Evolutionary conservation across 2,329 filamentous ascomycete species (phyloP).

Genomic region (Aspergillus terreus): DNA sequence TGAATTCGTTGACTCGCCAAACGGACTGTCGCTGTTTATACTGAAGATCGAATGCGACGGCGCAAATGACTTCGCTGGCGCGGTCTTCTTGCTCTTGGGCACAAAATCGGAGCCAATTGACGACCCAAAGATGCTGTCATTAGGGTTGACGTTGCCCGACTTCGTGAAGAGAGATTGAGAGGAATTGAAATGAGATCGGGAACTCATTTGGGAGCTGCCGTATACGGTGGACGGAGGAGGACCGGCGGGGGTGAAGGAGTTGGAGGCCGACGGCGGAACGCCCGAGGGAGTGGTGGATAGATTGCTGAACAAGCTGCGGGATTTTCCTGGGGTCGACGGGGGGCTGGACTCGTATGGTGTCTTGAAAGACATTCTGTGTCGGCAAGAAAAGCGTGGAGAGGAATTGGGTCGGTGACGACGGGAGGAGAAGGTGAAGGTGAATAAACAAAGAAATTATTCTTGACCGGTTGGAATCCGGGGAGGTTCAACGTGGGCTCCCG

Average conservation of each 20-base stretch:
- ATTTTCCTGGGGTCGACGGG: constrained; percentile 38
- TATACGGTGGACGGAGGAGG: constrained; percentile 51
- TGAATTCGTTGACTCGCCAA: constrained; percentile 24
- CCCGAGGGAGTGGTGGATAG: constrained; percentile 58
- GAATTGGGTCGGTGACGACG: background rate
- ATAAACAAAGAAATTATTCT: constrained; percentile 9
- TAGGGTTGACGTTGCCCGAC: constrained; percentile 32
- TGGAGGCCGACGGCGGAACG: constrained; percentile 49
- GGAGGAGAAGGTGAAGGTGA: background rate
- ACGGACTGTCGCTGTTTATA: constrained; percentile 23
- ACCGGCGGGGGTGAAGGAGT: constrained; percentile 56
- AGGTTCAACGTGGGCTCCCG: background rate
- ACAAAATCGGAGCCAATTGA: constrained; percentile 34
- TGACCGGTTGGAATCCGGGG: background rate
- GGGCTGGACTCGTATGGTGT: constrained; percentile 34
- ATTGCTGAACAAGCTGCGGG: constrained; percentile 34
- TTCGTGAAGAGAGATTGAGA: constrained; percentile 37
- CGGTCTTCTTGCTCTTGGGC: constrained; percentile 25
- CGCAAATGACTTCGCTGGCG: constrained; percentile 20
- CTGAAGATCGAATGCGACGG: constrained; percentile 26
- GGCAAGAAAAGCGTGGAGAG: background rate
- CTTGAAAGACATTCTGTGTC: constrained; percentile 33
- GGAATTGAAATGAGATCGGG: constrained; percentile 31
- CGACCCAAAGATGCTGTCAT: constrained; percentile 36
- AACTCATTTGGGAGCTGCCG: constrained; percentile 48